Evolutionary conservation across 2,329 filamentous ascomycete genomes (phyloP), one percentile per base, ranked within the genome.

Genomic region (Aspergillus chevalieri): DNA sequence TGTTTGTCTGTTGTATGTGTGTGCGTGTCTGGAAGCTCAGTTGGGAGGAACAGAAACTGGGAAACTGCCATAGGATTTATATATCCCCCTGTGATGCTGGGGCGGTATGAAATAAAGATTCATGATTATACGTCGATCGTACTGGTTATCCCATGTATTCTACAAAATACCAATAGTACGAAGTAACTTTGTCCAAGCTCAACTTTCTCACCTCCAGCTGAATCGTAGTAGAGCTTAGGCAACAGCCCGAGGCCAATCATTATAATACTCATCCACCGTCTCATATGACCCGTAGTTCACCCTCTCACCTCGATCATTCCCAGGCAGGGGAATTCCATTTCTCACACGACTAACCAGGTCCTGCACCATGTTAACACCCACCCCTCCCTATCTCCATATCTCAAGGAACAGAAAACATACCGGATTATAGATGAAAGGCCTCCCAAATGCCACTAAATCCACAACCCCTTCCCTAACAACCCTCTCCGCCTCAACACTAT

Each of bases 211-310:
- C 24, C 24, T 17, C 17, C 17, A 26, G 9, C 8, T 26, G 24
- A 9, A 26, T 10, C 24, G 8, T 9, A 8, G 5, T 26, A 26
- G 8, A 9, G 8, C 24, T 3, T 26, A 26, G 24, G 10, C 24
- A 26, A 26, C 24, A 26, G 17, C 17, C 36, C 36, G 36, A 19
- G 41, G 41, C 41, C 41, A 43, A 21, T 63, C 60, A 44, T 63
- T 62, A 44, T 61, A 60, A 38, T 55, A 51, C 47, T 62, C 57
- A 43, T 59, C 52, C 0, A 56, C 51, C 22, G 49, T 39, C 21
- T 43, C 14, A 43, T 57, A 63, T 4, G 58, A 58, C 3, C 61
- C 60, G 50, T 63, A 64, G 39, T 60, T 56, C 17, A 63, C 57
- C 2, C 1, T 46, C 2, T 53, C 52, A 12, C 57, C 58, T n/a